Evolutionary conservation across 106 monocot species (phyloP), one percentile per base, ranked within the genome.

Genomic region (Dendrobium catenatum): DNA sequence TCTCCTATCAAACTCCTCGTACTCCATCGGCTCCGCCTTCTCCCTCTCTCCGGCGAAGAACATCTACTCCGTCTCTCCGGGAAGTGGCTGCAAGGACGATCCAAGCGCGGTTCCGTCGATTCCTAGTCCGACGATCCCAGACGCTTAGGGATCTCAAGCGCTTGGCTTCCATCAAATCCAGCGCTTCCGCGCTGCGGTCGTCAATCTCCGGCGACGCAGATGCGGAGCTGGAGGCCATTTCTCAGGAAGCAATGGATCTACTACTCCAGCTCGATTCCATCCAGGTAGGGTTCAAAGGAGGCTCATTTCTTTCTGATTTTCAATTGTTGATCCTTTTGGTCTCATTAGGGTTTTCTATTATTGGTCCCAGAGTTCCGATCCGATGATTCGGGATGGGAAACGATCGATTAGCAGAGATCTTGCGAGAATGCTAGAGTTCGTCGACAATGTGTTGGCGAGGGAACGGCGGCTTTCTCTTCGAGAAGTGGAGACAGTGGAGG

Each of bases 81-180:
- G 86, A 96, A 72, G 48, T 87, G 48, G 96, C 96, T 5, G 96
- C 96, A 19, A 47, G 86, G 51, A 89, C 84, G 27, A 96, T 96
- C 84, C 96, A 96, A 80, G 72, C 82, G 22, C 68, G 61, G 24
- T 96, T 96, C 82, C 89, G 96, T 66, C 84, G 75, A 58, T 86
- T 83, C 79, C 90, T 96, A 17, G 88, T 90, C 59, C 85, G 90
- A 18, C 87, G 91, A 43, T 96, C 96, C 33, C 91, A 85, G 49
- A 86, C 87, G 42, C 88, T 94, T 51, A 87, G 93, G 59, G 80
- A 91, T 75, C 92, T 96, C 55, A 89, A 89, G 77, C 84, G 51
- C 17, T 90, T 96, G 13, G 91, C 96, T 13, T 42, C 85, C 76
- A 42, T 96, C 83, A 91, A 90, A 82, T 91, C 90, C 42, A 85